Evolutionary conservation across 306 rosid genomes (phyloP).

Genomic region (Castanopsis chinensis): DNA sequence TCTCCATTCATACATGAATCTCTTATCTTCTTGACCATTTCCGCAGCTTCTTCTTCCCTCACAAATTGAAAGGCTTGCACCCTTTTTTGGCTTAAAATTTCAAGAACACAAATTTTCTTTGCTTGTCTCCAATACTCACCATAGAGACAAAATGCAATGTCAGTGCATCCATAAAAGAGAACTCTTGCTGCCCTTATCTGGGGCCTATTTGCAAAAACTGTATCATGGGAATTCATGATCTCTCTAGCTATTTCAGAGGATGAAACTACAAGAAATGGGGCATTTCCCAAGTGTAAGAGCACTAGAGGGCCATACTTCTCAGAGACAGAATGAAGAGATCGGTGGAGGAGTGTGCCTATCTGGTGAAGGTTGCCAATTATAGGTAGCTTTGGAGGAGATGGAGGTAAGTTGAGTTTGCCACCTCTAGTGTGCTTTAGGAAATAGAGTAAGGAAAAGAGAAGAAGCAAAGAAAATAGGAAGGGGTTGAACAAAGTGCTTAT

Average conservation of each 20-base stretch:
- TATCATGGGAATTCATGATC: constrained; percentile 22
- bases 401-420: background rate
- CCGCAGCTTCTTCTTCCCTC: constrained; percentile 31
- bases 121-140: constrained; percentile 36
- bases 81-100: constrained; percentile 33
- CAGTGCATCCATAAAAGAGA: constrained; percentile 22
- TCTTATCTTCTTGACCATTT: constrained; percentile 24
- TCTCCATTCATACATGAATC: background rate
- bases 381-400: constrained; percentile 28
- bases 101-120: constrained; percentile 25
- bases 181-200: constrained; percentile 17
- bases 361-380: constrained; percentile 40
- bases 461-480: background rate
- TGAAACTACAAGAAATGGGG: constrained; percentile 32
- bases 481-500: background rate
- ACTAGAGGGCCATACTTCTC: constrained; percentile 22
- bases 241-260: constrained; percentile 16
- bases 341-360: constrained; percentile 34
- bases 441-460: background rate
- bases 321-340: constrained; percentile 14
- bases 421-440: background rate
- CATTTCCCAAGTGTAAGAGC: constrained; percentile 29
- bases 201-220: constrained; percentile 22
- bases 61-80: constrained; percentile 2
- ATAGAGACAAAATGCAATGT: constrained; percentile 20